Evolutionary conservation across 768 basidiomycete genomes (phyloP).

Genomic region (Pleurotus giganteus): DNA sequence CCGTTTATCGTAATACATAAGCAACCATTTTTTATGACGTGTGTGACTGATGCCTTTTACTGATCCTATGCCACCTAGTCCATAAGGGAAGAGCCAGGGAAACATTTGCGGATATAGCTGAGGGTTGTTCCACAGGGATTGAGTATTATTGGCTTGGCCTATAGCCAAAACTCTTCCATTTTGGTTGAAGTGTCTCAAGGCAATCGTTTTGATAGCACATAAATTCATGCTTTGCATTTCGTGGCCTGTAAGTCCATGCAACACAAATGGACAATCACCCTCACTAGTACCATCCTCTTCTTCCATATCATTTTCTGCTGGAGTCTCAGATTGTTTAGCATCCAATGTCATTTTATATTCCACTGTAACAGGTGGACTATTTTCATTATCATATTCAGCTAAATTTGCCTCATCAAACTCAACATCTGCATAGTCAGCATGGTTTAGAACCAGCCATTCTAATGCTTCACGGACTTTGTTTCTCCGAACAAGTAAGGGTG

Average conservation of each 20-base stretch:
- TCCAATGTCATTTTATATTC: constrained; percentile 16
- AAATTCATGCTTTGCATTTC: constrained; percentile 13
- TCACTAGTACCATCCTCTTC: constrained; percentile 20
- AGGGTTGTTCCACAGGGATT: no score
- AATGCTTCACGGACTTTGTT: constrained; percentile 22
- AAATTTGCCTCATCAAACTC: constrained; percentile 25
- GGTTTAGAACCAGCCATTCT: constrained; percentile 32
- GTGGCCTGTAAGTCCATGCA: constrained; percentile 32
- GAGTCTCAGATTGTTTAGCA: constrained; percentile 12
- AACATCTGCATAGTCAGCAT: constrained; percentile 28
- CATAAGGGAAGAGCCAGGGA: no score
- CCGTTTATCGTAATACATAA: no score
- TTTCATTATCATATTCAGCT: constrained; percentile 19
- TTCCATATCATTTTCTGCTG: constrained; percentile 12
- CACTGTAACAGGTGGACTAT: constrained; percentile 20
- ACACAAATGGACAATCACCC: constrained; percentile 33
- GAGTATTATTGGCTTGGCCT: no score
- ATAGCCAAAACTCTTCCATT: no score
- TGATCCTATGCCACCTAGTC: constrained; percentile 27
- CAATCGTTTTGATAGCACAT: constrained; percentile 18
- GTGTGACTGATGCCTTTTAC: constrained; percentile 13
- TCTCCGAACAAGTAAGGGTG: constrained; percentile 28
- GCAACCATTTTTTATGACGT: constrained; percentile 20
- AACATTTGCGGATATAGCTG: no score
- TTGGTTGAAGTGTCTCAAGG: constrained; percentile 24